Evolutionary conservation across 2,329 filamentous ascomycete genomes (phyloP), one percentile per base, ranked within the genome.

Genomic region (Orbilia blumenaviensis): DNA sequence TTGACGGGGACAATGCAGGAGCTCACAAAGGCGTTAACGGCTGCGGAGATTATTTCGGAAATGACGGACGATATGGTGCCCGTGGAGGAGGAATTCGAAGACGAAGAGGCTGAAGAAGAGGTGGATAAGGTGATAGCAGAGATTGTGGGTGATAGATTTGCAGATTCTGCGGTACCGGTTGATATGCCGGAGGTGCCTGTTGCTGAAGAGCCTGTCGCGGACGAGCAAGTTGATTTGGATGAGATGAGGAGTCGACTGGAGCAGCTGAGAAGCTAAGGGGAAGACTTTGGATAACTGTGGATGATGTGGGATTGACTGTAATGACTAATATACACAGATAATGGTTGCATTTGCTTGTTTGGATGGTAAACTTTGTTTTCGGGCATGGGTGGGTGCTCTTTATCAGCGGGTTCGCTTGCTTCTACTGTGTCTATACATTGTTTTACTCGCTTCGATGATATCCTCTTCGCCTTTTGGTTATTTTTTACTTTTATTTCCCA

Each of bases 31-130:
- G 95, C 98, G 86, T 84, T 98, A 79, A 91, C 97, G 83, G 96
- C 93, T 85, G 94, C 95, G 1, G 95, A 94, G 14, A 94, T 99
- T 79, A 96, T 98, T 76, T 94, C 98, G 86, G 95, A 99, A 85
- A 97, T 98, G 92, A 89, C 96, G 3, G 92, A 90, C 54, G 94
- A 98, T 82, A 85, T 98, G 78, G 92, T 93, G n/a, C 86, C 88
- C 77, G 88, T 90, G 78, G 90, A 93, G 69, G 84, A 90, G 61
- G 85, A 92, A 60, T 88, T 92, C 71, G 89, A 92, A 73, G 92
- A 92, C 77, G 86, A 89, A 72, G 92, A 94, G 82, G 89, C 87
- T 1, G 90, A 91, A 81, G 85, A 84, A 18, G 94, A 98, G 86
- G 92, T 98, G 8, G 94, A 98, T 81, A 96, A 94, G 86, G 90